Evolutionary conservation across 805 yeast genomes (phyloP).

Genomic region (Teunomyces cretensis): DNA sequence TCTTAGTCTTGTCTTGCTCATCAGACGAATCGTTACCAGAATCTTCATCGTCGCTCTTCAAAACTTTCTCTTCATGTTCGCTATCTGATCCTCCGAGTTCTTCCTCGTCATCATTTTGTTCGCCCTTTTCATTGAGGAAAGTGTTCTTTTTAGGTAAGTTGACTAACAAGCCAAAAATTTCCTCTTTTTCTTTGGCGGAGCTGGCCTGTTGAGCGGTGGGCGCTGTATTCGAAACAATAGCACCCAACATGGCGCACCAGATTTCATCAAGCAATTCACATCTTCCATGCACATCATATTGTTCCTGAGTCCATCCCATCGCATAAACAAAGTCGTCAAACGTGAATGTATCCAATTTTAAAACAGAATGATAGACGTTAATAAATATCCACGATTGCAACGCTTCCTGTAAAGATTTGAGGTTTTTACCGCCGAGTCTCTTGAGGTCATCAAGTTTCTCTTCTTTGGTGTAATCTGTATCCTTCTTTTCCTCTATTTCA

Average conservation of each 20-base stretch:
- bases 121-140: conserved; percentile 24
- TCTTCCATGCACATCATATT: conserved; percentile 39
- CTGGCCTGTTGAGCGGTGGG: conserved; percentile 26
- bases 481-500: neutral
- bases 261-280: conserved; percentile 63
- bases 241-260: conserved; percentile 62
- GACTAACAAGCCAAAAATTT: conserved; percentile 31
- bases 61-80: conserved; percentile 18
- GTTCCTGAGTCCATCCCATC: conserved; percentile 45
- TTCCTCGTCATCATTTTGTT: conserved; percentile 24
- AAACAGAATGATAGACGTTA: conserved; percentile 64
- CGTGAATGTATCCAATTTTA: conserved; percentile 69
- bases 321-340: conserved; percentile 75
- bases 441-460: conserved; percentile 11
- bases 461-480: conserved; percentile 1
- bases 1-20: conserved; percentile 14
- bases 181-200: conserved; percentile 35
- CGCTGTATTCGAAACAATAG: conserved; percentile 45
- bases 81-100: conserved; percentile 22
- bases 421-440: conserved; percentile 9
- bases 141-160: conserved; percentile 28
- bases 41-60: conserved; percentile 24
- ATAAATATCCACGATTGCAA: conserved; percentile 75
- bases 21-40: conserved; percentile 14
- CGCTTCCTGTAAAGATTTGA: conserved; percentile 39